Conservation (phyloP, 805 yeast genomes). For the Saccharomycopsis olivae region DNA sequence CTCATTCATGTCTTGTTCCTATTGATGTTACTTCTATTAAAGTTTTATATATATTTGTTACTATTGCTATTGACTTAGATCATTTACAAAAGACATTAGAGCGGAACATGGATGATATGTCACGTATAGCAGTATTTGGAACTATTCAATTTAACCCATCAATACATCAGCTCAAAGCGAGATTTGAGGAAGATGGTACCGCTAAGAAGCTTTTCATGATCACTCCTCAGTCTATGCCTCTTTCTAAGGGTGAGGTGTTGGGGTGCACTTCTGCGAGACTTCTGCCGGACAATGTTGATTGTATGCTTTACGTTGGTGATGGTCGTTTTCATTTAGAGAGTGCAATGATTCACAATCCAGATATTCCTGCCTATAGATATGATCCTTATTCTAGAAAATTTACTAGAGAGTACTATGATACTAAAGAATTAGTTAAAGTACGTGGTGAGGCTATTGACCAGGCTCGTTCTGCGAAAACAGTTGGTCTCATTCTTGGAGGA, state of each 20-base stretch:
- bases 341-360: slow-evolving; percentile 96
- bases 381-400: slow-evolving; percentile 92
- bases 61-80: slow-evolving; percentile 75
- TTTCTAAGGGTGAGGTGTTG: slow-evolving; percentile 90
- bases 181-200: slow-evolving; percentile 6
- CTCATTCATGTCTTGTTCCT: slow-evolving; percentile 95
- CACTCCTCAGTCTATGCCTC: slow-evolving; percentile 87
- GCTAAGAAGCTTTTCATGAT: slow-evolving; percentile 44
- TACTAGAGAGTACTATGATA: slow-evolving; percentile 83
- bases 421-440: slow-evolving; percentile 64
- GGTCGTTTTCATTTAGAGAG: slow-evolving; percentile 93
- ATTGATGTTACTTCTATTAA: slow-evolving; percentile 85
- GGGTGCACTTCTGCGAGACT: slow-evolving; percentile 92
- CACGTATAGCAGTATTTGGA: slow-evolving; percentile 76
- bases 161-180: slow-evolving; percentile 40
- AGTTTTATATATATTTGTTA: slow-evolving; percentile 90
- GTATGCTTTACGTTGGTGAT: slow-evolving; percentile 89
- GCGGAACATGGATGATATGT: slow-evolving; percentile 54
- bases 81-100: slow-evolving; percentile 72
- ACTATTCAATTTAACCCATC: slow-evolving; percentile 97
- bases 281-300: slow-evolving; percentile 51
- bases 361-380: slow-evolving; percentile 82
- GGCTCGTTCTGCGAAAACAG: slow-evolving; percentile 49
- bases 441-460: slow-evolving; percentile 62
- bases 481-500: slow-evolving; percentile 87